Evolutionary conservation across 192 early-diverging fungal genomes (phyloP).

Genomic region (Gigaspora rosea): DNA sequence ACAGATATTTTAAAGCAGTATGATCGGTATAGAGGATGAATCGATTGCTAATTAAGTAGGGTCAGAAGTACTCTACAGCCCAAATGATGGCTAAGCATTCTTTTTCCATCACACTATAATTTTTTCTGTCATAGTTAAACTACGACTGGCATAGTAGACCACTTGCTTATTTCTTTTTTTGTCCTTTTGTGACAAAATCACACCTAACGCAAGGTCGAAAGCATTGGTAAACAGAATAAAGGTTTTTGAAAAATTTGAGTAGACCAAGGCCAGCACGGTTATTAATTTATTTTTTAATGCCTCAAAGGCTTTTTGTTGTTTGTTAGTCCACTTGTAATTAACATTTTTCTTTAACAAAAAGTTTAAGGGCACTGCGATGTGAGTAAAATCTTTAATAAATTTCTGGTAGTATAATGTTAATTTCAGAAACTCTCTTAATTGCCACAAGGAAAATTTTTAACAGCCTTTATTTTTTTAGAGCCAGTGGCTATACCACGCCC

Average conservation of each 20-base stretch:
- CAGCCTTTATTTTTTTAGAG: conserved; percentile 17
- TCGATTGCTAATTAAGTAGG: conserved; percentile 28
- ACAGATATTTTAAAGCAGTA: too few relatives aligned
- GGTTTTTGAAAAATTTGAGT: conserved; percentile 36
- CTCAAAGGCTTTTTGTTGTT: conserved; percentile 21
- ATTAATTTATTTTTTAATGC: conserved; percentile 35
- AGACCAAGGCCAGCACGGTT: conserved; percentile 37
- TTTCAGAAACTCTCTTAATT: background rate
- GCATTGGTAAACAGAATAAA: conserved; percentile 45
- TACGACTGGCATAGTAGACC: conserved; percentile 33
- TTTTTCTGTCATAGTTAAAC: conserved; percentile 22
- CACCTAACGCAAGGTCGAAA: conserved; percentile 43
- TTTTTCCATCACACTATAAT: conserved; percentile 34
- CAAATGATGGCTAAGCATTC: conserved; percentile 36
- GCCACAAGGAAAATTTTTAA: conserved; percentile 6
- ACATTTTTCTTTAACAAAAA: background rate
- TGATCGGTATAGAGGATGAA: too few relatives aligned
- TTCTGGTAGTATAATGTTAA: conserved; percentile 1
- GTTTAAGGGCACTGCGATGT: background rate
- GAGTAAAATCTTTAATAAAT: background rate
- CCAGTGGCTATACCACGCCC: background rate
- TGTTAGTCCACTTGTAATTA: background rate
- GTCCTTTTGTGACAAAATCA: conserved; percentile 41
- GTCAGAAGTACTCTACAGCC: conserved; percentile 34
- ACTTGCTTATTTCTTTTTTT: conserved; percentile 18